Conservation (phyloP, 257 asterid species). For the Voacanga thouarsii region DNA sequence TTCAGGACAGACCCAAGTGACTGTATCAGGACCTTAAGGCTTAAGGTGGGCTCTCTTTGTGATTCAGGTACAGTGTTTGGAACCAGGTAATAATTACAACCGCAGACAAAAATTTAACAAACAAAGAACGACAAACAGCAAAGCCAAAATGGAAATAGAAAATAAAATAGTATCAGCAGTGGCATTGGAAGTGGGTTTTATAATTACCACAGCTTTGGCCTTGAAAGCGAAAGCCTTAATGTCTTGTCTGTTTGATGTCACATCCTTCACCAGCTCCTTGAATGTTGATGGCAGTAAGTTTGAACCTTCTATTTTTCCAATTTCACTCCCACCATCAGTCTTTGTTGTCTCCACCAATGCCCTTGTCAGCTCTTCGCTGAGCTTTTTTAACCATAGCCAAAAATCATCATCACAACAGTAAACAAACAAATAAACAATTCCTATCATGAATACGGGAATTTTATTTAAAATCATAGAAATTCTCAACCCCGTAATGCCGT, state of each 20-base stretch:
- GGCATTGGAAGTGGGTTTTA: conserved; percentile 8
- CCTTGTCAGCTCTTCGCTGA: conserved; percentile 87
- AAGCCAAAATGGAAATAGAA: conserved; percentile 10
- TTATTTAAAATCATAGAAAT: conserved; percentile 1
- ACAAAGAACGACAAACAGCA: conserved; percentile 12
- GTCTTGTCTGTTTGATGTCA: conserved; percentile 64
- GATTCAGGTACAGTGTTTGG: neutral
- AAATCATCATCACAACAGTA: conserved; percentile 14
- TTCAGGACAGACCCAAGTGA: neutral
- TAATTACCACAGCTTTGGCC: conserved; percentile 67
- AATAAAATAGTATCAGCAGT: conserved; percentile 1
- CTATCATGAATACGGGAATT: conserved; percentile 5
- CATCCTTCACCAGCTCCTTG: conserved; percentile 71
- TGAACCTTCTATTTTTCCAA: conserved; percentile 29
- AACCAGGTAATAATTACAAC: neutral
- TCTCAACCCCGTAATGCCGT: conserved; percentile 22
- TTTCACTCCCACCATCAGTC: conserved; percentile 32
- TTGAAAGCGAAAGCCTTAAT: conserved; percentile 69
- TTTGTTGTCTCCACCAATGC: conserved; percentile 62
- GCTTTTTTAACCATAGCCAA: conserved; percentile 48
- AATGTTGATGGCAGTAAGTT: conserved; percentile 47
- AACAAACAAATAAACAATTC: conserved; percentile 15
- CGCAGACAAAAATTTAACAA: neutral
- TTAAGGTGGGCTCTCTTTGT: neutral
- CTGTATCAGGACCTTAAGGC: neutral